Base-by-base conservation (phyloP, 2,329 filamentous ascomycete genomes). In the Didymella pinodella region DNA sequence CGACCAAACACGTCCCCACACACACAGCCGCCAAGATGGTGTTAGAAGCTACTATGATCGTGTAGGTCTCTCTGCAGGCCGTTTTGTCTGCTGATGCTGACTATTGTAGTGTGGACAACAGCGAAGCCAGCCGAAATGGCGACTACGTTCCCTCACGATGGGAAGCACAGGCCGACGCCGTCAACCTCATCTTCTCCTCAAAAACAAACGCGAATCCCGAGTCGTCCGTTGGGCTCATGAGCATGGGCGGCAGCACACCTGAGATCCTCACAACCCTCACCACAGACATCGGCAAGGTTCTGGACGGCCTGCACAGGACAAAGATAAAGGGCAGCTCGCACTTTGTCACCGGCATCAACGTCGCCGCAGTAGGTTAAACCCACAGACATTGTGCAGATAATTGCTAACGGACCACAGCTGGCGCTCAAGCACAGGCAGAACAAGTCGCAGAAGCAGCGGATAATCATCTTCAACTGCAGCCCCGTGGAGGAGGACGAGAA, bases 11-110 rank as follows among this genome's bases (percentile, higher is more conserved):
- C 25, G 18, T 18, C 44, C 38, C 56, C 29, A 55, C 53, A 61
- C 53, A 61, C 53, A 50, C 48, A 50, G 41, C 57, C 61, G 81
- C 79, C 88, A 93, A 85, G 76, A 99, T 99, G 95, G 91, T 90
- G 81, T 89, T 99, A 81, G 95, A 99, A 88, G 96, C 95, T 83
- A 96, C 96, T 65, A 98, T 99, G 93, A 92, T 99, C 80, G 89
- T 98, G 85, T 83, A 75, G 25, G 78, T 55, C 52, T 43, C 8
- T 36, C 1, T 25, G n/a, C 2, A 14, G 14, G 31, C 3, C 14
- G 12, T 32, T 10, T 32, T 4, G 12, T 32, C 31, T 16, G 22
- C n/a, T 32, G 55, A 28, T 32, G 58, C 67, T 75, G 62, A 75
- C 58, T 28, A 44, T 57, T 45, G 66, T 70, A 89, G 87, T 78